Conservation (phyloP, 139 green algal species). For the Mesotaenium endlicherianum region DNA sequence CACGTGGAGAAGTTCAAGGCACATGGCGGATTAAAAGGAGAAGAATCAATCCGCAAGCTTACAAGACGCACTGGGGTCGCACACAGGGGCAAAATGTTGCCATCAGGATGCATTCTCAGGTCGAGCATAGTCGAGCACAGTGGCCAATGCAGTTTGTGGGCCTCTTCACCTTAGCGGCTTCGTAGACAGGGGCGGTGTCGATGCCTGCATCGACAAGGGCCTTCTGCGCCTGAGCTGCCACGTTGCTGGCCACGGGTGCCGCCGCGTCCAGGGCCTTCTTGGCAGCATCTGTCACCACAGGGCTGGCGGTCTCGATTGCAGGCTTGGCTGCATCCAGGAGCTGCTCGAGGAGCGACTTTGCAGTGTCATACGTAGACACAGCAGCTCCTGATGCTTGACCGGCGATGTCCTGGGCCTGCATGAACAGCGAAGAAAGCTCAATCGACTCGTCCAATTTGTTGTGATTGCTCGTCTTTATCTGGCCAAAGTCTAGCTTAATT, state of each 20-base stretch:
- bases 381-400: background rate
- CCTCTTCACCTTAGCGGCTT: conserved; percentile 25
- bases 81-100: too few species aligned
- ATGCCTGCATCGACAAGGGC: conserved; percentile 16
- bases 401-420: background rate
- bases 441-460: too few species aligned
- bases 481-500: too few species aligned
- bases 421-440: background rate
- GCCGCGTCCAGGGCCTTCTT: conserved; percentile 14
- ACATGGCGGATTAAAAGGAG: too few species aligned
- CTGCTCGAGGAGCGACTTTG: conserved; percentile 1
- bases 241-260: conserved; percentile 1
- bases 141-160: too few species aligned
- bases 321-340: conserved; percentile 11
- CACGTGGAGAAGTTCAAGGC: too few species aligned
- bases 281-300: conserved; percentile 4
- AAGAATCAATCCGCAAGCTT: too few species aligned
- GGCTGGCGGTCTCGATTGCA: background rate
- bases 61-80: too few species aligned
- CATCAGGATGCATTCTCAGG: too few species aligned
- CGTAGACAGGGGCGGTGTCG: conserved; percentile 11
- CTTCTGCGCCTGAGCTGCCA: conserved; percentile 22
- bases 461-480: too few species aligned
- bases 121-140: too few species aligned
- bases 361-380: background rate